Evolutionary conservation across 768 basidiomycete genomes (phyloP), one percentile per base, ranked within the genome.

Genomic region (Lentinula detonsa): DNA sequence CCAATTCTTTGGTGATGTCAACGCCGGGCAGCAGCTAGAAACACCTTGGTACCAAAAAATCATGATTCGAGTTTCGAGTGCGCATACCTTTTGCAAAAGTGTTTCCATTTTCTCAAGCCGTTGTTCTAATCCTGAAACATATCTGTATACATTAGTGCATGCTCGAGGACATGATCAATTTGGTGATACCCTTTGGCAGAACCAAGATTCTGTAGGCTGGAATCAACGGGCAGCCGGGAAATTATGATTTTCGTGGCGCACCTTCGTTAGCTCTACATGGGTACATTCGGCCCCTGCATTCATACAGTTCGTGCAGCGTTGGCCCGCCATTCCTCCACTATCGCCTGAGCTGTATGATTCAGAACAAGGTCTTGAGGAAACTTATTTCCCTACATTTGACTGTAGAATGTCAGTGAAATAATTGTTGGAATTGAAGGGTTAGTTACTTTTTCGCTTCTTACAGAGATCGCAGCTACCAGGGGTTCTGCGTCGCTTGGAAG

Each of bases 191-290:
- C 81, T 74, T 86, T 86, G 16, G 85, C 82, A 43, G 85, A 79
- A 3, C 87, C 87, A 23, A 87, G 77, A 52, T 80, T 76, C 81
- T 81, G 53, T 16, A 48, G n/a, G 46, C 55, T 7, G 31, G 31
- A 56, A 56, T 40, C 33, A 62, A 8, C 42, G 59, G 5, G 57
- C 33, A 8, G 64, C 28, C 52, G 31, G 13, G 39, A 51, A 28
- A 28, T 39, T 21, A 50, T 10, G 16, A 54, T 16, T 43, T 45
- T 54, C 37, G 55, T 34, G 70, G 78, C 76, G 54, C 62, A 86
- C 86, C 81, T 87, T 88, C 10, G 85, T 83, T 18, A 85, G 81
- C 71, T 88, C 85, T 58, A 83, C 78, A 67, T 89, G 88, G 1
- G 84, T 87, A 69, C 88, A 90, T 18, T 86, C 81, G 42, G 78